Base-by-base conservation (phyloP, 179 eudicot species). In the Drosera spatulata region DNA sequence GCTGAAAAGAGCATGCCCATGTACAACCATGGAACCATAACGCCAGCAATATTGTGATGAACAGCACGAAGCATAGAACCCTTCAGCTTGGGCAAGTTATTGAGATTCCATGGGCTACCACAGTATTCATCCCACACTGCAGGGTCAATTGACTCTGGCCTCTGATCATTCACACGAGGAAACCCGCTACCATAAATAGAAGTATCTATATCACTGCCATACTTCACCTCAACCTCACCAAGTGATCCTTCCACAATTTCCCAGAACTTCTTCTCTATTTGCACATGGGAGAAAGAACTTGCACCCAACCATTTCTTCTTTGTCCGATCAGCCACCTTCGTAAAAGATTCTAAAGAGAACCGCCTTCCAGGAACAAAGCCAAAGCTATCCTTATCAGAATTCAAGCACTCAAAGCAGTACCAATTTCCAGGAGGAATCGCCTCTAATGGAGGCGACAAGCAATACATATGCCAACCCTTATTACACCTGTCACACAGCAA, bases 1-100 rank as follows among this genome's bases (percentile, higher is more conserved):
- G 99, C 85, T 63, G 99, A 93, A 73, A 93, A 93, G 48, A 93
- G 87, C 99, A 93, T 93, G 73, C 99, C 99, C 66, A 93, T 75
- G 68, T 93, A 93, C 14, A 93, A 79, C 99, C 99, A 93, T 39
- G 99, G 99, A 50, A 93, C 99, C 99, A 93, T 93, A 57, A 93
- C 99, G 58, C 99, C 99, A 73, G 96, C 95, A 78, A 93, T 93
- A 59, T 72, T 82, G 66, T 93, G 85, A 79, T 84, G 96, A 62
- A 93, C 96, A 50, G 95, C 75, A 58, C 79, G 89, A 69, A 93
- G 99, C 87, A 93, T 82, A 40, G 98, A 91, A 39, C 96, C 99
- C 77, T 61, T 86, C 67, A 89, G 61, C 78, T 80, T 93, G 55
- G 99, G 99, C 74, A 93, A 74, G 80, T 93, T 93, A 65, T 93